These are phyloP conservation scores for Boletus vermiculosoides DNA, from an alignment of 768 basidiomycete genomes.

Conservation along the genomic window DNA sequence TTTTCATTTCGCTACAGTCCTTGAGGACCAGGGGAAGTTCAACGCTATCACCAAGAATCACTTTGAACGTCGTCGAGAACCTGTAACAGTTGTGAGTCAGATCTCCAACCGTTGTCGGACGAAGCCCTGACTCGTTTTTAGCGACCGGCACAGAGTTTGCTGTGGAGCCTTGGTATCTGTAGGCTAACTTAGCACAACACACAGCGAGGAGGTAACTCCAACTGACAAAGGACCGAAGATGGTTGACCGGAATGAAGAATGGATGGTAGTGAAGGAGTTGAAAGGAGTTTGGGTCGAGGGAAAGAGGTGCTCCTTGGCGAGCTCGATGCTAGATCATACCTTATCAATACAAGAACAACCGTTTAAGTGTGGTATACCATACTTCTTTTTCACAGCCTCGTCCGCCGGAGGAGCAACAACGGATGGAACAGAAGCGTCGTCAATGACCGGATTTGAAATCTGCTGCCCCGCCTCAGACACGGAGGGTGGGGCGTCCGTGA, in stretches of 20 bases:
- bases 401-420: slow-evolving; percentile 10
- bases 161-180: slow-evolving; percentile 28
- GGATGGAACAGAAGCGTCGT: slow-evolving; percentile 7
- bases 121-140: slow-evolving; percentile 23
- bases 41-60: slow-evolving; percentile 51
- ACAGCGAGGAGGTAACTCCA: neutral
- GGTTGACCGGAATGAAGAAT: slow-evolving; percentile 50
- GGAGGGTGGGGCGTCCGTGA: neutral
- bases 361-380: neutral
- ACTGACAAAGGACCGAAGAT: slow-evolving; percentile 69
- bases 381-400: slow-evolving; percentile 30
- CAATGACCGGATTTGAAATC: slow-evolving; percentile 9
- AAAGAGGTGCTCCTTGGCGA: slow-evolving; percentile 48
- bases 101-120: neutral
- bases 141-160: neutral
- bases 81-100: slow-evolving; percentile 15
- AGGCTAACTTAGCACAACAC: slow-evolving; percentile 3
- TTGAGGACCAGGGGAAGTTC: slow-evolving; percentile 50
- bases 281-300: slow-evolving; percentile 34
- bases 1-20: slow-evolving; percentile 36
- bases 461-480: slow-evolving; percentile 4
- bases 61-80: slow-evolving; percentile 37
- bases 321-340: slow-evolving; percentile 35
- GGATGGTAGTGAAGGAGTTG: slow-evolving; percentile 16
- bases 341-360: slow-evolving; percentile 1